Evolutionary conservation across 176 grass and related monocot species (phyloP), one percentile per base, ranked within the genome.

Genomic region (Elymus sibiricus): DNA sequence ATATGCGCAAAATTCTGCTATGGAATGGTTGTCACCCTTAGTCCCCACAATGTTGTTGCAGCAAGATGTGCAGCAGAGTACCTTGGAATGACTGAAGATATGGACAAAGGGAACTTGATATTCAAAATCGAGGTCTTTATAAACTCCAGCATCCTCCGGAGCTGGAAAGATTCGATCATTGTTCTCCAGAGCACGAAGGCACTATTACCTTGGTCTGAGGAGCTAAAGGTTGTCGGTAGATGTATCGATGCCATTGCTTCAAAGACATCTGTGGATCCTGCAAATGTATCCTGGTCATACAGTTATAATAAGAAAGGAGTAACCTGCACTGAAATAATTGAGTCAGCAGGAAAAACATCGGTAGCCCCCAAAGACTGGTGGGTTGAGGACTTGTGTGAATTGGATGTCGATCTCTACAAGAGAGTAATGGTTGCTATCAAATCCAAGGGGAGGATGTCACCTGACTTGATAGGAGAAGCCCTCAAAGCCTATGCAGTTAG

Each of bases 151-250:
- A 85, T 99, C 70, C 91, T 99, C 63, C 78, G 85, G 25, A 91
- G 97, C 73, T 99, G 97, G 97, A 99, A 99, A 85, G 97, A 99
- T 82, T 94, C 92, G 9, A 97, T 99, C 40, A 94, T 97, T 80
- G 92, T 97, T 89, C 91, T 99, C 26, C 92, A 97, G 79, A 93
- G 88, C 72, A 91, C 97, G 78, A 97, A 90, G 66, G 61, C 83
- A 74, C 63, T 97, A 24, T 69, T 91, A 74, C 92, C 92, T 32
- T 99, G 82, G 92, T 99, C 92, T 29, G 94, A 99, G 78, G 94
- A 97, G 51, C 75, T 99, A 21, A 94, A 97, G 77, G 81, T 99
- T 17, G 87, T 93, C 11, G 97, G 92, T 37, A 92, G 97, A 89
- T 99, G 94, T 70, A 94, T 97, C 11, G 94, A 99, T 82, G 93